These are phyloP conservation scores for Russula dissimulans DNA, from an alignment of 768 basidiomycete genomes.

Conservation along the genomic window DNA sequence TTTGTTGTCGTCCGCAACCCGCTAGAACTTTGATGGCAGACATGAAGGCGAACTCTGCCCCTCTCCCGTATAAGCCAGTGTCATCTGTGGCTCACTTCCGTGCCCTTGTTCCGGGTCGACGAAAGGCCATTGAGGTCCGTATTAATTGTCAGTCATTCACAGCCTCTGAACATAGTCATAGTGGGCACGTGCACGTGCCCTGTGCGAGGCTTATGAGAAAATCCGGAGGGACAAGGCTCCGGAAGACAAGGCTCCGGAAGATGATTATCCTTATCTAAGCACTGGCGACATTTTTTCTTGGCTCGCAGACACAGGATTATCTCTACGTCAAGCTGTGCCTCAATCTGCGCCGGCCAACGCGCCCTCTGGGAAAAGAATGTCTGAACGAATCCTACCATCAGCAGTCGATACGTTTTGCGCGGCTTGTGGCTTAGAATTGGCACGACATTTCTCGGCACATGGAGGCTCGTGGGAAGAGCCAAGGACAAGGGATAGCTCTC, in stretches of 20 bases:
- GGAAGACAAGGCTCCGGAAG: constrained; percentile 16
- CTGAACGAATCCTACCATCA: constrained; percentile 1
- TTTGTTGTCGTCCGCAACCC: not conserved
- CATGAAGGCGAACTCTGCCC: constrained; percentile 26
- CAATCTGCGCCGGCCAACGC: constrained; percentile 6
- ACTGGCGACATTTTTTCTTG: constrained; percentile 37
- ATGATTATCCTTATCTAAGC: constrained; percentile 25
- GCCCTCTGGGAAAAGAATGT: not conserved
- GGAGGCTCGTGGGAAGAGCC: constrained; percentile 3
- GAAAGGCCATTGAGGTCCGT: constrained; percentile 42
- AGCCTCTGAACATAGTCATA: constrained; percentile 18
- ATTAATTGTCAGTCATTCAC: not conserved
- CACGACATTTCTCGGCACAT: not conserved
- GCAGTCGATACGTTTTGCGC: constrained; percentile 5
- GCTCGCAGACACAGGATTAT: constrained; percentile 34
- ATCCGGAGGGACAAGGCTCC: constrained; percentile 20
- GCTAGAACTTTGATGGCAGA: constrained; percentile 25
- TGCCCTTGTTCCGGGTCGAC: constrained; percentile 32
- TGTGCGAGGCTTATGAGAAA: constrained; percentile 33
- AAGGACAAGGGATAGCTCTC: not conserved
- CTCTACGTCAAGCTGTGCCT: constrained; percentile 26
- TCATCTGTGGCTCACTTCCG: constrained; percentile 29
- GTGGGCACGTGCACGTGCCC: constrained; percentile 39
- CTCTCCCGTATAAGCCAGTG: constrained; percentile 33
- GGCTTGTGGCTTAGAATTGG: constrained; percentile 1